Conservation (phyloP, 108 stramenopile genomes). For the Nitzschia putrida region DNA sequence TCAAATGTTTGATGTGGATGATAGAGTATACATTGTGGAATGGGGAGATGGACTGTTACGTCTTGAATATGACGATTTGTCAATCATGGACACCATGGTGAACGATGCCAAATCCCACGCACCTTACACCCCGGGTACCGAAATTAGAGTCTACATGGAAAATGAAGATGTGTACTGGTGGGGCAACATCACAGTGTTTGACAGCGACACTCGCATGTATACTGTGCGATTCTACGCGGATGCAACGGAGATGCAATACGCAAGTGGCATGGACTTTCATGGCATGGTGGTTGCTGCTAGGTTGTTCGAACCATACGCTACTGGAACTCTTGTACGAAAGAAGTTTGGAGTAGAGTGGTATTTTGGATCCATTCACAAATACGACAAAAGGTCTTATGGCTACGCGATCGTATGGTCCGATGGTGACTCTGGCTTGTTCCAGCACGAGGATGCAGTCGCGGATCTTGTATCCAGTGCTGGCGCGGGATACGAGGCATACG, state of each 20-base stretch:
- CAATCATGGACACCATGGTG: neutral
- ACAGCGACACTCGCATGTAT: neutral
- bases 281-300: neutral
- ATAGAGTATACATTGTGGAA: neutral
- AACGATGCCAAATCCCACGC: neutral
- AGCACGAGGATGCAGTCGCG: neutral
- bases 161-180: neutral
- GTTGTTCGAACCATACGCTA: neutral
- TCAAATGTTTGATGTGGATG: neutral
- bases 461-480: neutral
- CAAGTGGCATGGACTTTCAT: neutral
- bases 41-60: neutral
- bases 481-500: neutral
- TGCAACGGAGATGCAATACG: neutral
- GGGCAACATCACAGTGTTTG: neutral
- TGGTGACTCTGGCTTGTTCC: neutral
- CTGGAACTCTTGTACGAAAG: neutral
- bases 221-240: neutral
- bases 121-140: neutral
- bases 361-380: slow-evolving; percentile 1
- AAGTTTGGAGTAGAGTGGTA: neutral
- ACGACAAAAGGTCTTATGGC: neutral
- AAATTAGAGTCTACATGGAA: neutral
- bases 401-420: neutral
- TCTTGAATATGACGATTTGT: neutral